A percentile compares a stretch with the other conserved stretches of the same genome.
phyloP scores from a whole-genome alignment of 139 green algal genomes.

The Coelastrella sp. region DNA sequence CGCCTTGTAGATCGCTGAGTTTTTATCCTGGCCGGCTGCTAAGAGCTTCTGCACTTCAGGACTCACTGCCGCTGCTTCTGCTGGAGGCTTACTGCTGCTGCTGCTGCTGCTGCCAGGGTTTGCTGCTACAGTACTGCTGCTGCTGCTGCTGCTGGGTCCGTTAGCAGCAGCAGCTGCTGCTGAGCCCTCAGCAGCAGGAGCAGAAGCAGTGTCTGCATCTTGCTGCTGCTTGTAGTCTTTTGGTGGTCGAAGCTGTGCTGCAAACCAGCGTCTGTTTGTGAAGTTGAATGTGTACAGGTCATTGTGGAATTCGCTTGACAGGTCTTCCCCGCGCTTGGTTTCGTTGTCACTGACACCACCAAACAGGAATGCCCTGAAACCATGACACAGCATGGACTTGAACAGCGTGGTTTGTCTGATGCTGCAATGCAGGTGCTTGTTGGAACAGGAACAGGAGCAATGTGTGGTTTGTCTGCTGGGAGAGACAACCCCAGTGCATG shows the following conservation, averaged over 20 bases:
- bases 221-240: slow-evolving; percentile 44
- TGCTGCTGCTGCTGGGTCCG: slow-evolving; percentile 27
- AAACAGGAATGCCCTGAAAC: slow-evolving; percentile 85
- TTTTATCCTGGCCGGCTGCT: slow-evolving; percentile 63
- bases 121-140: slow-evolving; percentile 14
- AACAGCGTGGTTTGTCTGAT: no score
- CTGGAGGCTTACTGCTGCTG: background rate
- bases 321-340: slow-evolving; percentile 78
- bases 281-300: slow-evolving; percentile 92
- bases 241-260: slow-evolving; percentile 56
- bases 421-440: no score
- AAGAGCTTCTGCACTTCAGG: slow-evolving; percentile 40
- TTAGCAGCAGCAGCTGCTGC: slow-evolving; percentile 33
- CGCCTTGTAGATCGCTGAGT: slow-evolving; percentile 69
- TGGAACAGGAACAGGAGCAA: no score
- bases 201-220: background rate
- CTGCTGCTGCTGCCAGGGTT: slow-evolving; percentile 37
- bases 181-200: slow-evolving; percentile 16
- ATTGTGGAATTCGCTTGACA: slow-evolving; percentile 87
- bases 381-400: no score
- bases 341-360: slow-evolving; percentile 94
- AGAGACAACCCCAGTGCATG: no score
- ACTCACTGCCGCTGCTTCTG: slow-evolving; percentile 25
- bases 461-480: no score
- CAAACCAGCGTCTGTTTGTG: slow-evolving; percentile 63